Conservation (phyloP, 768 basidiomycete genomes). For the Termitomyces titanicus region DNA sequence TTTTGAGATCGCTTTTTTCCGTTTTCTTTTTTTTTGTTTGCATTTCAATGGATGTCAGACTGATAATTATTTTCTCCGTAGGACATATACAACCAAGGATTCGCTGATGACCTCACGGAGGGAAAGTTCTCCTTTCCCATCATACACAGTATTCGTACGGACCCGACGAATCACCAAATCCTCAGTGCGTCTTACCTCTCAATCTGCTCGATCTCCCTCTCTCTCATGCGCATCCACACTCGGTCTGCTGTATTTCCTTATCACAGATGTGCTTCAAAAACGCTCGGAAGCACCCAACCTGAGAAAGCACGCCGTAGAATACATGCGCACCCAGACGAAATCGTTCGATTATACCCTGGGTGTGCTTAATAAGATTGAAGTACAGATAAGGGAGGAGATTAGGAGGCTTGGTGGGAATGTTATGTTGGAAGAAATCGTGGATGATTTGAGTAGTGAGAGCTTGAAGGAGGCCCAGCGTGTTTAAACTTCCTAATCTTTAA, state of each 20-base stretch:
- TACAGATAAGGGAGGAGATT: neutral
- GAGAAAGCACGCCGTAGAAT: slow-evolving; percentile 75
- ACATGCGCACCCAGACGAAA: slow-evolving; percentile 69
- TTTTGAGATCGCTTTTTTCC: too few relatives aligned
- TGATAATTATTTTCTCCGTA: slow-evolving; percentile 21
- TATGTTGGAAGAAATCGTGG: neutral
- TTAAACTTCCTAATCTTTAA: too few relatives aligned
- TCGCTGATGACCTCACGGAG: slow-evolving; percentile 92
- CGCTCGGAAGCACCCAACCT: slow-evolving; percentile 76
- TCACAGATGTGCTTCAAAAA: slow-evolving; percentile 82
- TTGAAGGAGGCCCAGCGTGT: neutral
- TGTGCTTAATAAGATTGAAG: slow-evolving; percentile 40
- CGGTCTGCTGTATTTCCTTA: neutral
- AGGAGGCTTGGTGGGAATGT: neutral
- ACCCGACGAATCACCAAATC: slow-evolving; percentile 72
- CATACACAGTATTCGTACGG: slow-evolving; percentile 82
- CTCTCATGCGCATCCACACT: neutral
- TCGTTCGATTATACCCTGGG: slow-evolving; percentile 84
- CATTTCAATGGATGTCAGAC: neutral
- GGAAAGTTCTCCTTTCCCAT: slow-evolving; percentile 98
- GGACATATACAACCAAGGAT: slow-evolving; percentile 84
- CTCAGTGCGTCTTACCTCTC: slow-evolving; percentile 56
- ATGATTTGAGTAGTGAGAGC: neutral
- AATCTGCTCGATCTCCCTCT: neutral
- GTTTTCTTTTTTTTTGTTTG: too few relatives aligned